phyloP scores from a whole-genome alignment of 2,329 filamentous ascomycete genomes.

The Alternaria viburni region DNA sequence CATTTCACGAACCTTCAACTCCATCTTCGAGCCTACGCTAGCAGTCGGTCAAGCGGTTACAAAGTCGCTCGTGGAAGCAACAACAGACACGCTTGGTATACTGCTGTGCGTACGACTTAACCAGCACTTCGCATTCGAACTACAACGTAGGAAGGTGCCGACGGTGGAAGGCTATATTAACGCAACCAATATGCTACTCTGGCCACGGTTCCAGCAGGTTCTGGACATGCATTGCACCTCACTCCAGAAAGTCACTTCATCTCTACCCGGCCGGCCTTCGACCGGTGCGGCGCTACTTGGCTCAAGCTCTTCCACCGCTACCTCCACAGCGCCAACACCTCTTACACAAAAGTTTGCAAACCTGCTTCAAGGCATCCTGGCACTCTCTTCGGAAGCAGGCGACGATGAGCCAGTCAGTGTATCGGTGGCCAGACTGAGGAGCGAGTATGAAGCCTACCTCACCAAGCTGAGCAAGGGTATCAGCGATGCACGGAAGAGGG shows the following conservation, averaged over 20 bases:
- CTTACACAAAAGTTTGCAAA: slow-evolving; percentile 96
- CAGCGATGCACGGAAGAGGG: slow-evolving; percentile 78
- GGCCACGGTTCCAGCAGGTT: slow-evolving; percentile 92
- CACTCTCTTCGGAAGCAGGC: slow-evolving; percentile 84
- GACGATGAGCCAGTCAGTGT: slow-evolving; percentile 92
- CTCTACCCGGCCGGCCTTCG: slow-evolving; percentile 46
- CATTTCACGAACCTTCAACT: slow-evolving; percentile 81
- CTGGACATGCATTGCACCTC: slow-evolving; percentile 95
- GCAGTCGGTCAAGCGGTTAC: slow-evolving; percentile 79
- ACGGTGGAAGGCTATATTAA: slow-evolving; percentile 92
- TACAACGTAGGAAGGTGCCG: slow-evolving; percentile 89
- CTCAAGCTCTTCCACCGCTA: slow-evolving; percentile 54
- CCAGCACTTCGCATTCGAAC: slow-evolving; percentile 90
- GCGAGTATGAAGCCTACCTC: slow-evolving; percentile 84
- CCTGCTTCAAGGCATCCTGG: slow-evolving; percentile 82
- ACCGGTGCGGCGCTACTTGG: slow-evolving; percentile 44
- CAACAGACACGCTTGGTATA: slow-evolving; percentile 83
- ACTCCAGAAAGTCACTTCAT: slow-evolving; percentile 65
- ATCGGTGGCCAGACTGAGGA: slow-evolving; percentile 76
- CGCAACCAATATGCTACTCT: slow-evolving; percentile 91
- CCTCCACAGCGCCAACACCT: slow-evolving; percentile 83
- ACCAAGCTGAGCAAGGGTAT: slow-evolving; percentile 77
- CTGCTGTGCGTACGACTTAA: slow-evolving; percentile 92
- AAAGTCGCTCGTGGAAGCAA: slow-evolving; percentile 75
- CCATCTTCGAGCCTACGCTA: slow-evolving; percentile 90